Evolutionary conservation across 1,139 yeast species (phyloP).

Genomic region (Yamadazyma spencermartinsiae): DNA sequence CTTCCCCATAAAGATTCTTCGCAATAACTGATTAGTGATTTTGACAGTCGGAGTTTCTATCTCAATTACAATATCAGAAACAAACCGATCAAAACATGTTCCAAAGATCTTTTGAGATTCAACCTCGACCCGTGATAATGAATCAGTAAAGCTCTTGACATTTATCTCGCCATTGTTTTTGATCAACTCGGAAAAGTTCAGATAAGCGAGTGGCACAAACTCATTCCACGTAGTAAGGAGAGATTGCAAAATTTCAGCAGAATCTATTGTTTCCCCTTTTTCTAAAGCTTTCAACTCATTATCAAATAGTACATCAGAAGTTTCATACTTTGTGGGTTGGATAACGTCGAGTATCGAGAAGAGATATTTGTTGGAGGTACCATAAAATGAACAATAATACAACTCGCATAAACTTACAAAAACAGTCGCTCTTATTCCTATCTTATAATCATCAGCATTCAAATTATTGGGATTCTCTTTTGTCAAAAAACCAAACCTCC

Average conservation of each 20-base stretch:
- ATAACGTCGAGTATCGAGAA: neutral
- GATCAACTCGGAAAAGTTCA: neutral
- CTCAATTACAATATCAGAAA: neutral
- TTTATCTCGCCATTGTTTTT: neutral
- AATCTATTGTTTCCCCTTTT: neutral
- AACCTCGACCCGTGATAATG: neutral
- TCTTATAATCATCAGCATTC: constrained; percentile 4
- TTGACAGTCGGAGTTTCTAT: neutral
- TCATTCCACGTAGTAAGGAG: neutral
- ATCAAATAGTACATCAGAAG: neutral
- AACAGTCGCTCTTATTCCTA: constrained; percentile 5
- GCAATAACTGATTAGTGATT: neutral
- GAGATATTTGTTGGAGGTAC: neutral
- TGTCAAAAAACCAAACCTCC: constrained; percentile 3
- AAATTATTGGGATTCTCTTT: constrained; percentile 2
- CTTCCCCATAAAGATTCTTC: neutral
- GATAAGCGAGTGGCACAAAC: neutral
- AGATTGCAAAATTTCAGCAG: neutral
- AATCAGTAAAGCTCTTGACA: neutral
- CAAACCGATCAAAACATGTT: neutral
- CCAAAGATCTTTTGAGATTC: neutral
- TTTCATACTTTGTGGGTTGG: neutral
- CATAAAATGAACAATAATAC: neutral
- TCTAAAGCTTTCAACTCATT: neutral
- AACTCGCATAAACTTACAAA: constrained; percentile 2